Evolutionary conservation across 2,329 filamentous ascomycete species (phyloP), one percentile per base, ranked within the genome.

Genomic region (Thermoascus crustaceus): DNA sequence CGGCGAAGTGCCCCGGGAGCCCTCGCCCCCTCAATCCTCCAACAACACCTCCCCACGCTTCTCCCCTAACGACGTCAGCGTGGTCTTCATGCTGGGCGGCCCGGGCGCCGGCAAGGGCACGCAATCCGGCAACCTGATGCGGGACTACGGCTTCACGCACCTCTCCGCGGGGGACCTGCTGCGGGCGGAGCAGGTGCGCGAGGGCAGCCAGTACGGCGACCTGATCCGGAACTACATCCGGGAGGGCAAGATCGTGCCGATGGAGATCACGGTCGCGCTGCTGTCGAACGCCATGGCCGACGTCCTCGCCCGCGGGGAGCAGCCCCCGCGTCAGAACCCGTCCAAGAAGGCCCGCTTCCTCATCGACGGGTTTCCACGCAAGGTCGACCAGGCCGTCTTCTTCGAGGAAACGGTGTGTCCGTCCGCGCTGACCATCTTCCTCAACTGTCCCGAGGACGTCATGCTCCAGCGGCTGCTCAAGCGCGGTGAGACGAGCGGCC

Each of bases 41-140:
- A 58, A 67, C 43, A 81, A 80, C 60, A 57, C 61, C 29, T 66
- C 69, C 35, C 82, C 88, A 4, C 77, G 82, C 54, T 95, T 94
- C 73, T 80, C 76, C 39, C 67, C 81, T 32, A 55, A 76, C 78
- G 72, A 87, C 40, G 85, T 93, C 20, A 91, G 86, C n/a, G 88
- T 96, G 40, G 69, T 98, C 62, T 96, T 94, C 69, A 86, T 96
- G 44, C 86, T 98, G 42, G 89, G 89, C 61, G 91, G 91, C 2
- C 91, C 91, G 9, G 91, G 91, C 46, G 85, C 88, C 44, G 91
- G 91, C 53, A 98, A 98, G 63, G 91, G 91, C 52, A 98, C 91
- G 2, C 89, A 98, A 65, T 96, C 89, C 71, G 76, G 78, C 48
- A 84, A 85, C 46, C 80, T 98, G 21, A 89, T 95, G 33, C 69